These are phyloP conservation scores for Pleurotus eryngii DNA, from an alignment of 768 basidiomycete species.

Conservation along the genomic window DNA sequence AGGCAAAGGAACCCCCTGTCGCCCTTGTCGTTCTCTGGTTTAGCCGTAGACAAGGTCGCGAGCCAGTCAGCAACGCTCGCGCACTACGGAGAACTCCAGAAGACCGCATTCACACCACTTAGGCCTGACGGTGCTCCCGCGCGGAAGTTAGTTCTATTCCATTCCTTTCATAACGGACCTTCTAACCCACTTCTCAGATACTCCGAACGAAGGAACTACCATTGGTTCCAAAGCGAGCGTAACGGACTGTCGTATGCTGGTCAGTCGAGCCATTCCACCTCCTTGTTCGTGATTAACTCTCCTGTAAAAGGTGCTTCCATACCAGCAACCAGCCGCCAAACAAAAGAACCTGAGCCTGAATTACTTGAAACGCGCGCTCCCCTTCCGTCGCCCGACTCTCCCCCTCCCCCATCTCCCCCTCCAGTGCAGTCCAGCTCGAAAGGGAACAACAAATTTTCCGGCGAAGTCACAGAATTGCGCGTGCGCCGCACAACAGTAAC, in stretches of 20 bases:
- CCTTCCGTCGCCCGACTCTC: neutral
- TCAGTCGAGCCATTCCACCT: conserved; percentile 18
- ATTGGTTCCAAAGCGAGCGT: conserved; percentile 62
- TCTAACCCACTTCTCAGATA: conserved; percentile 33
- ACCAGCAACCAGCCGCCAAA: neutral
- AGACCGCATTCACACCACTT: conserved; percentile 52
- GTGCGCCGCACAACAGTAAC: conserved; percentile 4
- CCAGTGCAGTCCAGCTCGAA: neutral
- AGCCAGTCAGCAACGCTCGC: conserved; percentile 48
- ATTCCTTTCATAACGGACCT: neutral
- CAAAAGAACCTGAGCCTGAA: neutral
- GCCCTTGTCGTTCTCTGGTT: conserved; percentile 65
- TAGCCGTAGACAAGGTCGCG: conserved; percentile 47
- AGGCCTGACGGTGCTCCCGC: conserved; percentile 55
- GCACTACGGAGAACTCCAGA: conserved; percentile 42
- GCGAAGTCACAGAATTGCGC: neutral
- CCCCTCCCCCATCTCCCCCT: neutral
- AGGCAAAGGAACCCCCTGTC: conserved; percentile 53
- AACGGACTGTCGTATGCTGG: conserved; percentile 57
- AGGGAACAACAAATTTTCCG: neutral
- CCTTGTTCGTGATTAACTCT: neutral
- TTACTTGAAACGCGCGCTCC: neutral
- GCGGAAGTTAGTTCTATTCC: conserved; percentile 46
- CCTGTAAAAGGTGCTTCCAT: neutral
- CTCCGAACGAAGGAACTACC: conserved; percentile 53